Conservation (phyloP, 768 basidiomycete genomes). For the Termitomyces sp. region DNA sequence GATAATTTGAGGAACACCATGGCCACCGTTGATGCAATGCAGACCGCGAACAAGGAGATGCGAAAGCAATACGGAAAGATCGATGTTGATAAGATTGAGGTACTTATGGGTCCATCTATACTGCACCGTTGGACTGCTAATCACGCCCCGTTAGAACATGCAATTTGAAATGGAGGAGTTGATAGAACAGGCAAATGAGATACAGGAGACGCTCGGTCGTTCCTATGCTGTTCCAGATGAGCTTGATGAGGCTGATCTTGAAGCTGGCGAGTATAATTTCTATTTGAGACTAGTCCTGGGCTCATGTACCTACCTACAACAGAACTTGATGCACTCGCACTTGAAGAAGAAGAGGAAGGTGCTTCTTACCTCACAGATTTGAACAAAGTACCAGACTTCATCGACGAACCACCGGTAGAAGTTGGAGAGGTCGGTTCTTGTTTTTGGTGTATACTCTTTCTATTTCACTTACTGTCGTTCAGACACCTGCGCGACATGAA, state of each 20-base stretch:
- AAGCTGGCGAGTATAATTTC: slow-evolving; percentile 68
- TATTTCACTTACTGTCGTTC: slow-evolving; percentile 11
- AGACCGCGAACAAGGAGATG: slow-evolving; percentile 93
- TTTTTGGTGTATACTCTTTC: background rate
- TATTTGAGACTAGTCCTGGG: background rate
- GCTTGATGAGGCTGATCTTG: slow-evolving; percentile 94
- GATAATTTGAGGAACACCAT: slow-evolving; percentile 98
- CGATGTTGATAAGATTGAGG: slow-evolving; percentile 98
- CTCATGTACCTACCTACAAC: slow-evolving; percentile 3
- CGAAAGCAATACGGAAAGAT: slow-evolving; percentile 97
- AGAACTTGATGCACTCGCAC: slow-evolving; percentile 94
- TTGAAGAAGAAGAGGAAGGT: slow-evolving; percentile 91
- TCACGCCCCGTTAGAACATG: slow-evolving; percentile 59
- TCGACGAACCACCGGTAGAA: slow-evolving; percentile 85
- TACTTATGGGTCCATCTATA: slow-evolving; percentile 32
- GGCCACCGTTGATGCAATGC: slow-evolving; percentile 98
- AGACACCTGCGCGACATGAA: slow-evolving; percentile 48
- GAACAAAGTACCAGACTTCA: slow-evolving; percentile 87
- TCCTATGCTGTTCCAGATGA: slow-evolving; percentile 98
- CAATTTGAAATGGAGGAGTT: slow-evolving; percentile 99
- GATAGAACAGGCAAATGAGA: slow-evolving; percentile 95
- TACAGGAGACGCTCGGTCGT: slow-evolving; percentile 90
- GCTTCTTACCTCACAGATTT: slow-evolving; percentile 86
- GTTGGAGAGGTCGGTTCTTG: slow-evolving; percentile 49
- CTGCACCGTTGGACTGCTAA: background rate